These are phyloP conservation scores for Lasiosphaeria hispida DNA, from an alignment of 495 filamentous ascomycete species.

Conservation along the genomic window DNA sequence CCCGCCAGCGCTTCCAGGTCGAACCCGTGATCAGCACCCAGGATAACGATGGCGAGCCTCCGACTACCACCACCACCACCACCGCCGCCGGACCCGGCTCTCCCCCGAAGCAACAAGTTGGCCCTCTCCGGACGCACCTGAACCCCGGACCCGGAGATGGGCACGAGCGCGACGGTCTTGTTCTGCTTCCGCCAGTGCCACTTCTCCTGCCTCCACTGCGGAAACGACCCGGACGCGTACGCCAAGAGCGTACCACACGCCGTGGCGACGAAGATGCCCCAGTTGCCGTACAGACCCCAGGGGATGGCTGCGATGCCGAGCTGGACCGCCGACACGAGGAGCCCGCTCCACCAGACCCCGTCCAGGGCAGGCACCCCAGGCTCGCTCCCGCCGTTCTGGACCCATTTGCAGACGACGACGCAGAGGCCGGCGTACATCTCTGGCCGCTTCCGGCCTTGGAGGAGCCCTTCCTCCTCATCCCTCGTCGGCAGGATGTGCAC, in stretches of 20 bases:
- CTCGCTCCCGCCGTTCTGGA: neutral
- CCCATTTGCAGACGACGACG: neutral
- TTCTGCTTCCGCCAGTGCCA: conserved; percentile 39
- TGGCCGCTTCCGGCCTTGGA: neutral
- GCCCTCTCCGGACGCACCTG: no score
- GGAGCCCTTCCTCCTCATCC: conserved; percentile 1
- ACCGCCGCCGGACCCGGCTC: no score
- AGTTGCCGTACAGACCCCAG: conserved; percentile 38
- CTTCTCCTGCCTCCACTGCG: conserved; percentile 54
- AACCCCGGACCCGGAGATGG: conserved; percentile 47
- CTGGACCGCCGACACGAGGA: conserved; percentile 40
- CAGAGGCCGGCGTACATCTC: conserved; percentile 9
- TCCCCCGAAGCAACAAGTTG: no score
- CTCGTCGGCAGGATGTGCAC: neutral
- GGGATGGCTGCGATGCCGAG: conserved; percentile 48
- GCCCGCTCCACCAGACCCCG: conserved; percentile 10
- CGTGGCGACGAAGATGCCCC: conserved; percentile 46
- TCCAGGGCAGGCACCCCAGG: neutral
- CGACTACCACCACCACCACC: no score
- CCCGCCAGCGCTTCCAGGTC: conserved; percentile 48
- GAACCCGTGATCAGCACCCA: conserved; percentile 36
- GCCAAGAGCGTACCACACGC: conserved; percentile 39
- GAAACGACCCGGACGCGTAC: conserved; percentile 33
- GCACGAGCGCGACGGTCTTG: conserved; percentile 31
- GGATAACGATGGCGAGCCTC: conserved; percentile 46